Evolutionary conservation across 768 basidiomycete genomes (phyloP).

Genomic region (Mycena metata): DNA sequence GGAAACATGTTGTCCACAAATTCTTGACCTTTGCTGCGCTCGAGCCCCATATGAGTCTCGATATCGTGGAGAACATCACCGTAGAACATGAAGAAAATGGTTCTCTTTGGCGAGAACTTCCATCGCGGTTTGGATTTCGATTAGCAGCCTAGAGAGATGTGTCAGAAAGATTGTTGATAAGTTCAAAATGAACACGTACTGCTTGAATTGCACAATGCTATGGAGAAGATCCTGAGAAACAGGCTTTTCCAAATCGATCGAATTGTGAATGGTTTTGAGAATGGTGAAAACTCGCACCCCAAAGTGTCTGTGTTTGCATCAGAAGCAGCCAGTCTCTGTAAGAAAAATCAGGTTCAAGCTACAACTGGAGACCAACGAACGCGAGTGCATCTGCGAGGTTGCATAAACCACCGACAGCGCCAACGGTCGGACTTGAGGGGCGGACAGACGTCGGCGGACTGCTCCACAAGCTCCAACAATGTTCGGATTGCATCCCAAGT

Average conservation of each 20-base stretch:
- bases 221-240: conserved; percentile 4
- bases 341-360: not conserved
- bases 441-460: not conserved
- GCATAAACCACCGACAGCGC: not conserved
- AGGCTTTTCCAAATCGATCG: not conserved
- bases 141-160: not conserved
- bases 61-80: too few species aligned
- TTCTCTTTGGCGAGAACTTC: not conserved
- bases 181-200: conserved; percentile 3
- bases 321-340: conserved; percentile 12
- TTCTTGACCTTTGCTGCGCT: too few species aligned
- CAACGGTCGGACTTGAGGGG: conserved; percentile 6
- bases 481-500: not conserved
- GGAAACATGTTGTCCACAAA: too few species aligned
- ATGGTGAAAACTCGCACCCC: conserved; percentile 1
- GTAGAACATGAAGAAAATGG: not conserved
- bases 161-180: not conserved
- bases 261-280: conserved; percentile 11
- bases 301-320: conserved; percentile 5
- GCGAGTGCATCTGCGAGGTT: not conserved
- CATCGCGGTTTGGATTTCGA: conserved; percentile 6
- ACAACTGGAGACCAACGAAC: not conserved
- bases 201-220: conserved; percentile 9
- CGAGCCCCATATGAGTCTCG: too few species aligned
- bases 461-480: not conserved